Base-by-base conservation (phyloP, 2,329 filamentous ascomycete genomes). In the Raffaelea albimanens region DNA sequence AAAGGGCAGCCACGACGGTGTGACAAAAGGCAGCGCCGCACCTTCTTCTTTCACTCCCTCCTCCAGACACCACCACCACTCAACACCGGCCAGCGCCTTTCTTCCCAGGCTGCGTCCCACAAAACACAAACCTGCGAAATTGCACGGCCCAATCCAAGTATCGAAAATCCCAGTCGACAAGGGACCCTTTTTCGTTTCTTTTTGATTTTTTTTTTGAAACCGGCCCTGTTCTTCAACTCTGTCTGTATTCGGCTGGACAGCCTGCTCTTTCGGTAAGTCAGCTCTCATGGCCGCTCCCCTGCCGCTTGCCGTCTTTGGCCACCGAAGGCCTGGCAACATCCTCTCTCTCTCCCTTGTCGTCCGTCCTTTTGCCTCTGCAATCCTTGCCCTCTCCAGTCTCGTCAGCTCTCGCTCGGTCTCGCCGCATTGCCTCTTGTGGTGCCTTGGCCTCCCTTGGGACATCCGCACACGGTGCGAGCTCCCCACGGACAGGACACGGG, bases 241-340 rank as follows among this genome's bases (percentile, higher is more conserved):
- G 25, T 29, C 25, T 29, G 25, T 29, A 29, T n/a, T n/a, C n/a
- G n/a, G 25, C 25, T 29, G n/a, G n/a, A 29, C 25, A 29, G 25
- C 25, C 25, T 29, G 7, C 25, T 29, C 25, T 7, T 29, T 29
- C 25, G 25, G 25, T 29, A 13, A 29, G 25, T 29, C 7, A 29
- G 25, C 25, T 29, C 25, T 13, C 36, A 18, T 36, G 34, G n/a
- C 36, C 34, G 5, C 13, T 16, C 34, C n/a, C 41, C n/a, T 31
- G 21, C 36, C 21, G 34, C 44, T 33, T 46, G 22, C 44, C 44
- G 20, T 39, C 44, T 40, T 40, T 31, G 44, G 40, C 40, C 44
- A 46, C 44, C 44, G 44, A 46, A 36, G 10, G n/a, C 25, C 25
- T 29, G 25, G 25, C 25, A 29, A 13, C 8, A 10, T 29, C 29